These are phyloP conservation scores for Tylopilus vinaceipallidus DNA, from an alignment of 768 basidiomycete species.

Conservation along the genomic window DNA sequence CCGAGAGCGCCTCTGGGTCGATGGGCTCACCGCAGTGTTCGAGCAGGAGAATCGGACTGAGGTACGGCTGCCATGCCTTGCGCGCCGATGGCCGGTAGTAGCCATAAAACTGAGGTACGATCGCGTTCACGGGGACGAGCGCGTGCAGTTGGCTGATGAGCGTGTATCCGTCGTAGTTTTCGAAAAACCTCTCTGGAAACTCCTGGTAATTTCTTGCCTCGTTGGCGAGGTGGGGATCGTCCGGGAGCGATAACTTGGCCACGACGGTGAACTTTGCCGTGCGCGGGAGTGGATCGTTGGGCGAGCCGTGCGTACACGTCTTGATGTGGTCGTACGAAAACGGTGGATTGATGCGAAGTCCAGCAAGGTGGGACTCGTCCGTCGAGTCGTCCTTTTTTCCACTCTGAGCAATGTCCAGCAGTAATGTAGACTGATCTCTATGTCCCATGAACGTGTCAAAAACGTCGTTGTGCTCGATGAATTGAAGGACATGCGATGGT, in stretches of 20 bases:
- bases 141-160: slow-evolving; percentile 29
- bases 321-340: slow-evolving; percentile 13
- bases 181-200: slow-evolving; percentile 29
- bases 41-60: slow-evolving; percentile 44
- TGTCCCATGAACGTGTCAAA: not conserved
- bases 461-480: not conserved
- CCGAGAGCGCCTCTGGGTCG: slow-evolving; percentile 21
- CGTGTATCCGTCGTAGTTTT: slow-evolving; percentile 27
- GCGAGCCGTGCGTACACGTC: slow-evolving; percentile 6
- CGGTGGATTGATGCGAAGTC: slow-evolving; percentile 10
- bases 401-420: not conserved
- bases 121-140: slow-evolving; percentile 46
- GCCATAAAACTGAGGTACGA: slow-evolving; percentile 66
- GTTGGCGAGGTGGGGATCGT: slow-evolving; percentile 36
- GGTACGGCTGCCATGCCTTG: not conserved
- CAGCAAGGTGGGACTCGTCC: not conserved
- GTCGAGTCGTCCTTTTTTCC: not conserved
- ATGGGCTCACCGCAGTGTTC: slow-evolving; percentile 47
- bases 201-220: slow-evolving; percentile 31
- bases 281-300: slow-evolving; percentile 1
- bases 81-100: slow-evolving; percentile 45
- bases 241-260: slow-evolving; percentile 43
- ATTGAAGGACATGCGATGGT: not conserved
- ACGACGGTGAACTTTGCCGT: slow-evolving; percentile 41
- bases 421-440: not conserved